These are phyloP conservation scores for Trichoderma atroviride DNA, from an alignment of 2,329 filamentous ascomycete genomes.

Conservation along the genomic window DNA sequence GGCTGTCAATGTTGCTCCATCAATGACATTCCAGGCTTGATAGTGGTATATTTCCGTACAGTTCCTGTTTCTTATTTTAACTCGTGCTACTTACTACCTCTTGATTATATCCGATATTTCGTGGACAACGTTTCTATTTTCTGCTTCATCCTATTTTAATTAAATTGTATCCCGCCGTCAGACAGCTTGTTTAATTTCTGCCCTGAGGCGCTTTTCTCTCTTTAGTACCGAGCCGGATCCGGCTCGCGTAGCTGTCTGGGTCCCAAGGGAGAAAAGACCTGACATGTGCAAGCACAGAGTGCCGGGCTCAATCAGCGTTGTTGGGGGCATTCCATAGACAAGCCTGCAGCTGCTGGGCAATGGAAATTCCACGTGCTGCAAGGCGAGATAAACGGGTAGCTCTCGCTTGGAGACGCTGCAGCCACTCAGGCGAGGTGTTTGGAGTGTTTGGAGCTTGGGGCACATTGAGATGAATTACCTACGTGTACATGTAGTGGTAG, in stretches of 20 bases:
- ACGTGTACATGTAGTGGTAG: neutral
- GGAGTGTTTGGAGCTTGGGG: neutral
- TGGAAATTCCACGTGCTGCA: neutral
- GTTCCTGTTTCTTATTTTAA: neutral
- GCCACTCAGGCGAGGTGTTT: neutral
- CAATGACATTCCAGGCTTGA: neutral
- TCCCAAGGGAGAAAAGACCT: neutral
- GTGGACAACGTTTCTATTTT: neutral
- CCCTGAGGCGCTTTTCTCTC: neutral
- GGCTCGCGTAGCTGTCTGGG: neutral
- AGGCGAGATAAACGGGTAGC: neutral
- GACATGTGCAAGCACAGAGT: neutral
- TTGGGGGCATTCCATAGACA: neutral
- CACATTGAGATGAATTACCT: neutral
- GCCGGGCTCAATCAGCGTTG: neutral
- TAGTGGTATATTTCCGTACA: neutral
- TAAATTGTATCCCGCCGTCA: neutral
- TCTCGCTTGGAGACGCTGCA: neutral
- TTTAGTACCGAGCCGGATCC: neutral
- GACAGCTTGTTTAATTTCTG: neutral
- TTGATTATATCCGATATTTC: neutral
- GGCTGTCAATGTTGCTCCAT: neutral
- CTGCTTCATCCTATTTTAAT: neutral
- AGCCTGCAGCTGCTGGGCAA: neutral
- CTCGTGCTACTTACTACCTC: too few species aligned